Conservation (phyloP, 495 filamentous ascomycete species). For the Lentithecium fluviatile region DNA sequence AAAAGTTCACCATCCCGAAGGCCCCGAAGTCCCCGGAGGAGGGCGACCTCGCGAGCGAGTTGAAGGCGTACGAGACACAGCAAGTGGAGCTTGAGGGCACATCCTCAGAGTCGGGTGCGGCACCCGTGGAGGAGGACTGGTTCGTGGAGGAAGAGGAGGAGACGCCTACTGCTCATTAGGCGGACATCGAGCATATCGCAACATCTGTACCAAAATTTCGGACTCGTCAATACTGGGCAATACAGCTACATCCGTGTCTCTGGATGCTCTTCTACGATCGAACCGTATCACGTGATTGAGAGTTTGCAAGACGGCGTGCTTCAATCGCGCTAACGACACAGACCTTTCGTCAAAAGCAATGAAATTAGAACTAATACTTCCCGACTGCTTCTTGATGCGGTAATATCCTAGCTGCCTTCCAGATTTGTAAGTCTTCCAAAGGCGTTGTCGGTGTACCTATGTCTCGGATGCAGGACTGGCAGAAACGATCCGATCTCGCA, state of each 20-base stretch:
- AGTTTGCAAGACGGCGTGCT: no score
- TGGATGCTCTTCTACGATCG: no score
- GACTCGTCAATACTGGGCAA: slow-evolving; percentile 21
- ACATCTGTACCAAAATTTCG: slow-evolving; percentile 23
- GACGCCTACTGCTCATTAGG: slow-evolving; percentile 36
- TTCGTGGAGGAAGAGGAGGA: slow-evolving; percentile 64
- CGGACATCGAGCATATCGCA: slow-evolving; percentile 1
- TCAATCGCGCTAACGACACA: no score
- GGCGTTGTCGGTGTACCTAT: no score
- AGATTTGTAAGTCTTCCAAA: no score
- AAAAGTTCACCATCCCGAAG: slow-evolving; percentile 77
- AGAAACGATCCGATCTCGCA: no score
- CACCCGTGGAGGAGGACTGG: slow-evolving; percentile 65
- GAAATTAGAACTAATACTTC: no score
- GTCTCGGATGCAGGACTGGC: no score
- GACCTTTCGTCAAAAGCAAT: no score
- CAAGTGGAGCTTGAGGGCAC: slow-evolving; percentile 93
- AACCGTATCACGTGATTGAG: no score
- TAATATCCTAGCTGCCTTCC: no score
- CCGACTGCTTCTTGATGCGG: no score
- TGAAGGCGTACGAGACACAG: slow-evolving; percentile 90
- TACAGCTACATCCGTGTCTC: not conserved
- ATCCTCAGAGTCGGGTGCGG: slow-evolving; percentile 53
- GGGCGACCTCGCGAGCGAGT: slow-evolving; percentile 79
- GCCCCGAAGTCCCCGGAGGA: slow-evolving; percentile 87